Percentiles rank a stretch among this genome's conserved stretches.
Evolutionary conservation across 2,329 filamentous ascomycete genomes (phyloP).

Genomic region (Geosmithia flava): DNA sequence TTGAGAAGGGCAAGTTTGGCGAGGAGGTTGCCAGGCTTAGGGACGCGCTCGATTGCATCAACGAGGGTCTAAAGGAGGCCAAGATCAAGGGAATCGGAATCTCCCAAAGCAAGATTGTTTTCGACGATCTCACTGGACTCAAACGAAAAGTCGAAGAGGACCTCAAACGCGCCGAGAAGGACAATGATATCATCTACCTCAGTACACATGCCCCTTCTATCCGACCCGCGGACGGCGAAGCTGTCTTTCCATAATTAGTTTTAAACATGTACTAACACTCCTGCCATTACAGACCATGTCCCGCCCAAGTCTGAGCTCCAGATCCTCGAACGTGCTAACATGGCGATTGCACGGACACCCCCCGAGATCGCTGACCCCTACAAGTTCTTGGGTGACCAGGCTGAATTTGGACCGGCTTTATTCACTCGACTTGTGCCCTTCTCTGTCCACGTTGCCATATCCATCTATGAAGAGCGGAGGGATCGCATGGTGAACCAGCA

Average conservation of each 20-base stretch:
- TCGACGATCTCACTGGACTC: slow-evolving; percentile 70
- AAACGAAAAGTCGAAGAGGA: slow-evolving; percentile 79
- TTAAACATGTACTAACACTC: neutral
- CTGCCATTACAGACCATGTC: slow-evolving; percentile 47
- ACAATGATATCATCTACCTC: slow-evolving; percentile 93
- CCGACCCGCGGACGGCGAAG: neutral
- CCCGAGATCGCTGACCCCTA: slow-evolving; percentile 73
- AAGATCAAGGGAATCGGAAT: slow-evolving; percentile 27
- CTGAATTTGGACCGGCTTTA: slow-evolving; percentile 70
- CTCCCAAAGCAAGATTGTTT: slow-evolving; percentile 70
- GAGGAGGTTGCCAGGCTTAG: slow-evolving; percentile 83
- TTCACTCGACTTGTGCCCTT: slow-evolving; percentile 92
- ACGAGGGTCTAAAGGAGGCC: slow-evolving; percentile 75
- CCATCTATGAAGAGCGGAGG: slow-evolving; percentile 84
- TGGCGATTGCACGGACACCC: slow-evolving; percentile 72
- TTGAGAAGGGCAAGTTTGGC: slow-evolving; percentile 90
- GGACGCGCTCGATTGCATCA: slow-evolving; percentile 73
- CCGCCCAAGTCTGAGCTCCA: slow-evolving; percentile 82
- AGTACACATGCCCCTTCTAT: slow-evolving; percentile 29
- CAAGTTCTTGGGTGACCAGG: slow-evolving; percentile 66
- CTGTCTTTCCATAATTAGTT: neutral
- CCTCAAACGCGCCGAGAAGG: slow-evolving; percentile 82
- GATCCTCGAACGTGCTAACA: slow-evolving; percentile 72
- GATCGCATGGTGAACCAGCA: slow-evolving; percentile 84
- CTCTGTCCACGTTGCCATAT: slow-evolving; percentile 86